These are phyloP conservation scores for Paecilomyces sp. DNA, from an alignment of 2,329 filamentous ascomycete species.

Conservation along the genomic window DNA sequence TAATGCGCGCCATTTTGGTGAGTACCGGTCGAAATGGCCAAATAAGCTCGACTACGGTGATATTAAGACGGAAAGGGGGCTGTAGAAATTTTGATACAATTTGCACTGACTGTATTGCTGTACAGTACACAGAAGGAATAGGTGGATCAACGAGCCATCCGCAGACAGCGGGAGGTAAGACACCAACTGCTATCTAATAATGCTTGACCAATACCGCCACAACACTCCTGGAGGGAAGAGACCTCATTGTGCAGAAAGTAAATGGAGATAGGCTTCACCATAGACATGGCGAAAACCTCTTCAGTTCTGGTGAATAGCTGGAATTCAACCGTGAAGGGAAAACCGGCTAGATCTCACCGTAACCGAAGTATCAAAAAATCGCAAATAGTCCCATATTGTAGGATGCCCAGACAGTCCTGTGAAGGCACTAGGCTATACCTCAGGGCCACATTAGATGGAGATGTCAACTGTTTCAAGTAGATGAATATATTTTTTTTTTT, in stretches of 20 bases:
- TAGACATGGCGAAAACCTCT: background rate
- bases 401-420: background rate
- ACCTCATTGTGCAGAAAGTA: background rate
- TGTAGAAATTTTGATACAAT: background rate
- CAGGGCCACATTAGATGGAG: too few species aligned
- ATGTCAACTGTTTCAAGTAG: too few species aligned
- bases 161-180: background rate
- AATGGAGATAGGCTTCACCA: background rate
- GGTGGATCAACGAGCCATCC: constrained; percentile 7
- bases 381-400: background rate
- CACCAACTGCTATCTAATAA: background rate
- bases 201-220: background rate
- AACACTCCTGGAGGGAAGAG: background rate
- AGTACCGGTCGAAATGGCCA: too few species aligned
- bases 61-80: background rate
- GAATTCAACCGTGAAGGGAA: background rate
- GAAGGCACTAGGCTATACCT: background rate
- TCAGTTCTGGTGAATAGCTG: background rate
- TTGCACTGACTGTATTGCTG: background rate
- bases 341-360: background rate
- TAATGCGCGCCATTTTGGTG: too few species aligned
- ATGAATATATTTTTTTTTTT: too few species aligned
- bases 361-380: background rate
- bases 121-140: constrained; percentile 25
- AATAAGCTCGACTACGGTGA: background rate